Base-by-base conservation (phyloP, 2,329 filamentous ascomycete species). In the Diaporthe helianthi region DNA sequence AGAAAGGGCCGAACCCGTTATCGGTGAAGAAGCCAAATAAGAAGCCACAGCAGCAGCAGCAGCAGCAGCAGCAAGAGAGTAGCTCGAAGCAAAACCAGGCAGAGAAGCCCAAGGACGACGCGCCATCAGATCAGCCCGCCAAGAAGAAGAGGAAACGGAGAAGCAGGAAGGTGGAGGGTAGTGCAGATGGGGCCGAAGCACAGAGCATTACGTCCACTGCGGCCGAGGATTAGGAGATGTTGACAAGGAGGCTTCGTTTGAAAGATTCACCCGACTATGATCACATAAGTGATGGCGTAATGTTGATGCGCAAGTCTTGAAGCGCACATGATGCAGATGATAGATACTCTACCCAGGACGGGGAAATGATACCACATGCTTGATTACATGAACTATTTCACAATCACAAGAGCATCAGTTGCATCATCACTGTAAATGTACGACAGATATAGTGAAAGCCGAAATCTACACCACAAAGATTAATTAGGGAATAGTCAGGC, bases 61-160 rank as follows among this genome's bases (percentile, higher is more conserved):
- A 29, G 63, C 63, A 66, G 17, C n/a, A 24, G 29, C 52, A 29
- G 63, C 36, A 70, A 47, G 46, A 68, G 54, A 33, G 53, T 49
- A 38, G 22, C 44, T 44, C 65, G 47, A 51, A 41, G 60, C 47
- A 58, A 52, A 61, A 54, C 58, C 47, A 69, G 29, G 72, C 71
- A n/a, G 67, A 70, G 53, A 73, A 70, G 29, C 58, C 72, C 41
- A 54, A 33, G 12, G 71, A 58, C 15, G 71, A 71, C 60, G 74
- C 74, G 65, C 58, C 69, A 6, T 72, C 72, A 33, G 75, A 76
- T 5, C 72, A 73, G 24, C 71, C 73, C 22, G 70, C 72, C 47
- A 82, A 82, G 71, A 76, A 76, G 70, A 82, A 80, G 73, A 75
- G 78, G 46, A 81, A 78, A 71, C 73, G 79, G 72, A 80, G 80